Evolutionary conservation across 805 yeast species (phyloP).

Genomic region (Pichia deserticola): DNA sequence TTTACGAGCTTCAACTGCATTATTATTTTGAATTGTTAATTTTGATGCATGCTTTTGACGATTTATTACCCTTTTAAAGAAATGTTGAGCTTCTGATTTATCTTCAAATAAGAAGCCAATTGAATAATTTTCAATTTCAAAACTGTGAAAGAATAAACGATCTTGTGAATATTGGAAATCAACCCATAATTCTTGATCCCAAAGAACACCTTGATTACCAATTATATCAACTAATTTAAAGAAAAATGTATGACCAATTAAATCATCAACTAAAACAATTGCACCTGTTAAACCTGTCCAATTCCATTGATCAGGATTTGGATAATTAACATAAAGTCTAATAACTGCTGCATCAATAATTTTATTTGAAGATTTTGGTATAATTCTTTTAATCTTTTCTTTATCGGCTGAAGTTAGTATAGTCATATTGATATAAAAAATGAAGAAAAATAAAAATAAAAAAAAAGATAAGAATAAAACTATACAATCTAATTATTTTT

Average conservation of each 20-base stretch:
- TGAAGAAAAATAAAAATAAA: too few relatives aligned
- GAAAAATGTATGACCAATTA: slow-evolving; percentile 91
- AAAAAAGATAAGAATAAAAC: too few relatives aligned
- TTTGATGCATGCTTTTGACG: slow-evolving; percentile 82
- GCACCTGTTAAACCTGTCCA: slow-evolving; percentile 91
- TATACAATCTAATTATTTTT: too few relatives aligned
- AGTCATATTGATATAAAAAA: slow-evolving; percentile 17
- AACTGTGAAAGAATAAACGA: slow-evolving; percentile 88
- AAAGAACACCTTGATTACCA: slow-evolving; percentile 79
- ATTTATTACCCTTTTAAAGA: slow-evolving; percentile 65
- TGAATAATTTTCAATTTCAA: slow-evolving; percentile 84
- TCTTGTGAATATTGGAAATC: slow-evolving; percentile 90
- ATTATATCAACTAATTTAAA: slow-evolving; percentile 79
- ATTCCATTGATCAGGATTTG: slow-evolving; percentile 73
- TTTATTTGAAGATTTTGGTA: slow-evolving; percentile 84
- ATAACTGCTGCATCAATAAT: slow-evolving; percentile 88
- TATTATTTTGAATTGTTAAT: slow-evolving; percentile 77
- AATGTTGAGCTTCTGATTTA: slow-evolving; percentile 78
- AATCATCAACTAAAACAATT: slow-evolving; percentile 76
- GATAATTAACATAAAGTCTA: slow-evolving; percentile 81
- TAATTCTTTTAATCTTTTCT: slow-evolving; percentile 79
- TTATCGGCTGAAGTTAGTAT: slow-evolving; percentile 53
- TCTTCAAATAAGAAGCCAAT: slow-evolving; percentile 89
- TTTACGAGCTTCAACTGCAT: slow-evolving; percentile 75
- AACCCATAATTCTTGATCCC: slow-evolving; percentile 95